Percentiles rank a stretch among this genome's conserved stretches.
phyloP scores from a whole-genome alignment of 2,329 filamentous ascomycete genomes.

The Paradendryphiella salina region DNA sequence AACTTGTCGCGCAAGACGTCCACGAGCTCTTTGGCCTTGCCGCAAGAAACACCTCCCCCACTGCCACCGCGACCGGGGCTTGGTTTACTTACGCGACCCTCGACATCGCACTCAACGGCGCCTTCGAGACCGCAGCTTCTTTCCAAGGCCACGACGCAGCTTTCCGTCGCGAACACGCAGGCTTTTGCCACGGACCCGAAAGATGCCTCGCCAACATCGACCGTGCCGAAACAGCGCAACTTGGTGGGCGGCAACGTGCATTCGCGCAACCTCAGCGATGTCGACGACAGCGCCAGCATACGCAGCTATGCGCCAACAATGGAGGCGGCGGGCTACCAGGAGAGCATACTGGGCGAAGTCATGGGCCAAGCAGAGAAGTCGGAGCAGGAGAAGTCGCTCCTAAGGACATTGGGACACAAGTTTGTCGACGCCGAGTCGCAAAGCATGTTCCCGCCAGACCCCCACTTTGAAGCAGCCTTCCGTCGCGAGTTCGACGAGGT shows the following conservation, averaged over 20 bases:
- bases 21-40: constrained; percentile 31
- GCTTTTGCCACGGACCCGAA: constrained; percentile 63
- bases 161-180: constrained; percentile 79
- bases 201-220: constrained; percentile 34
- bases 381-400: constrained; percentile 65
- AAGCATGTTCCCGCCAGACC: constrained; percentile 51
- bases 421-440: constrained; percentile 59
- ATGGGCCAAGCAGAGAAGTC: constrained; percentile 65
- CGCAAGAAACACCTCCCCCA: constrained; percentile 58
- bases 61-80: constrained; percentile 58
- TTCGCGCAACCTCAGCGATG: constrained; percentile 57
- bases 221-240: constrained; percentile 46
- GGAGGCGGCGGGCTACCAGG: constrained; percentile 70
- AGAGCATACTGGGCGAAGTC: constrained; percentile 78
- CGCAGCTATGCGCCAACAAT: constrained; percentile 67
- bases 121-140: constrained; percentile 48
- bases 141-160: constrained; percentile 77
- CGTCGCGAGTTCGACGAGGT: constrained; percentile 77
- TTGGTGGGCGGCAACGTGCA: constrained; percentile 45
- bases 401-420: constrained; percentile 68
- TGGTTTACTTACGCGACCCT: constrained; percentile 42
- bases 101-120: constrained; percentile 51
- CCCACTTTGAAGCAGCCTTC: constrained; percentile 65
- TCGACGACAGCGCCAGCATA: constrained; percentile 67
- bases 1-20: constrained; percentile 33